Conservation (phyloP, 2,329 filamentous ascomycete genomes). For the Fusarium falciforme region DNA sequence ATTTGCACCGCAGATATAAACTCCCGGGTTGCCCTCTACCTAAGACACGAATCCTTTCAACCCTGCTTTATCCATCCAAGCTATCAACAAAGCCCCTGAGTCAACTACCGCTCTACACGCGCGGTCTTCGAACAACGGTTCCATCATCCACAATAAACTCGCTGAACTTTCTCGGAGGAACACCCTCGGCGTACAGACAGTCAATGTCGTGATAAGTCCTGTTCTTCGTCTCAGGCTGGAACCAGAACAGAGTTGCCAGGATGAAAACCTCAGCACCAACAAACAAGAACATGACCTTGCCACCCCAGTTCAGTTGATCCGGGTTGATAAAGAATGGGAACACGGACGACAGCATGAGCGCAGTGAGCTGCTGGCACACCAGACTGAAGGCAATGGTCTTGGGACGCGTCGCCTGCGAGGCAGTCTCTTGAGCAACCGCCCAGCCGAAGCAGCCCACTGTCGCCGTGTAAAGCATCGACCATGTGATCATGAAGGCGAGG, state of each 20-base stretch:
- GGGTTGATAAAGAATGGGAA: constrained; percentile 54
- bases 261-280: constrained; percentile 50
- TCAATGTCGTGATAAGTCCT: constrained; percentile 51
- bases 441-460: constrained; percentile 46
- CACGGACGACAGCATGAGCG: constrained; percentile 49
- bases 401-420: constrained; percentile 42
- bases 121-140: constrained; percentile 14
- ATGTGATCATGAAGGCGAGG: constrained; percentile 45
- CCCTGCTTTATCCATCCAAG: neutral
- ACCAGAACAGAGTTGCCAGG: constrained; percentile 45
- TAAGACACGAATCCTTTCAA: neutral
- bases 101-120: neutral
- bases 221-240: constrained; percentile 54
- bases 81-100: neutral
- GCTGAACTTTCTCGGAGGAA: constrained; percentile 42
- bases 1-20: neutral
- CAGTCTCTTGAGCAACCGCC: constrained; percentile 46
- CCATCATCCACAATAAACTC: constrained; percentile 37
- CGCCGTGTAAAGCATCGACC: constrained; percentile 45
- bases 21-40: neutral
- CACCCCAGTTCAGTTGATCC: constrained; percentile 52
- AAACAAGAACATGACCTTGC: constrained; percentile 53
- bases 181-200: constrained; percentile 38
- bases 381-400: constrained; percentile 46
- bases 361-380: constrained; percentile 49